phyloP scores from a whole-genome alignment of 345 rosid species.

The Eucalyptus microcorys region DNA sequence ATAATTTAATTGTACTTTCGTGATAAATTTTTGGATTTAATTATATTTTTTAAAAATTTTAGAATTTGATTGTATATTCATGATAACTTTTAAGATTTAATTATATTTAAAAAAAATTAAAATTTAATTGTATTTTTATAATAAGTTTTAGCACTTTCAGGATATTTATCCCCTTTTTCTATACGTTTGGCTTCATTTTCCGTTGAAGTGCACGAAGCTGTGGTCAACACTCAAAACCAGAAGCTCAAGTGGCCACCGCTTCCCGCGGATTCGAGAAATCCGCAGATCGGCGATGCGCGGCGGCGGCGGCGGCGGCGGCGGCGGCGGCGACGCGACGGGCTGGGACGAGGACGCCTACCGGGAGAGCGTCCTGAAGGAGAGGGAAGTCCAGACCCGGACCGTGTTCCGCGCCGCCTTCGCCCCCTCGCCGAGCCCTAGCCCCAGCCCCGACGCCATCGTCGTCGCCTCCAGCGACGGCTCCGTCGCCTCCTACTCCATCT shows the following conservation, averaged over 20 bases:
- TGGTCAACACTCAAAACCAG: neutral
- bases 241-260: neutral
- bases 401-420: constrained; percentile 80
- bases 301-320: constrained; percentile 18
- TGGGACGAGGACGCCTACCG: constrained; percentile 80
- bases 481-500: constrained; percentile 57
- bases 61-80: accelerated
- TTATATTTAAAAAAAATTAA: accelerated
- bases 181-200: neutral
- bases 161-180: too few relatives aligned
- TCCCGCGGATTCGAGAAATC: neutral
- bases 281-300: constrained; percentile 20
- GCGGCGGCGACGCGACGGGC: constrained; percentile 48
- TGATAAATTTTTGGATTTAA: too few relatives aligned
- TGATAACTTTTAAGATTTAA: too few relatives aligned
- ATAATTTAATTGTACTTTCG: accelerated
- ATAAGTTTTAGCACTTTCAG: too few relatives aligned
- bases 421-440: constrained; percentile 43
- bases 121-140: too few relatives aligned
- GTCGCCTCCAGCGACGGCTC: constrained; percentile 82
- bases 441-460: constrained; percentile 48
- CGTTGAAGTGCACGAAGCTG: neutral
- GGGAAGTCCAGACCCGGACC: constrained; percentile 54
- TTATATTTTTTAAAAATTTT: too few relatives aligned
- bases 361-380: constrained; percentile 52